phyloP scores from a whole-genome alignment of 345 rosid species.

The Salix arbutifolia region DNA sequence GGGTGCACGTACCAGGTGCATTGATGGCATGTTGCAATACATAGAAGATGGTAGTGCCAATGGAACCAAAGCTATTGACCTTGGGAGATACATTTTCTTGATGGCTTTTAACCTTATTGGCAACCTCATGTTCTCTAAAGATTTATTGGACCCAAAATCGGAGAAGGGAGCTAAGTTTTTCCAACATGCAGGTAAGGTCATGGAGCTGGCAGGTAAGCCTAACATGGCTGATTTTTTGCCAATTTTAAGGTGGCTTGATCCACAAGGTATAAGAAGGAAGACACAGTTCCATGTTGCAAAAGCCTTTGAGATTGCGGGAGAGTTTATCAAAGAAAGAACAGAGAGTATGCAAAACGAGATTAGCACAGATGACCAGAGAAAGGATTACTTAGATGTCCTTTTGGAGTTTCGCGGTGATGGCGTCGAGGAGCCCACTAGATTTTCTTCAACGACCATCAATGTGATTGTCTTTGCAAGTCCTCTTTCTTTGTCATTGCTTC shows the following conservation, averaged over 20 bases:
- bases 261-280: conserved; percentile 63
- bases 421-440: conserved; percentile 36
- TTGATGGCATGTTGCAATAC: conserved; percentile 48
- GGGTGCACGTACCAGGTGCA: conserved; percentile 42
- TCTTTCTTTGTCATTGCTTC: neutral
- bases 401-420: conserved; percentile 70
- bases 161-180: conserved; percentile 56
- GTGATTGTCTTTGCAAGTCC: conserved; percentile 64
- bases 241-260: conserved; percentile 55
- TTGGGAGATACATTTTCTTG: conserved; percentile 61
- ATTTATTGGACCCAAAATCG: conserved; percentile 55
- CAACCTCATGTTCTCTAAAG: conserved; percentile 62
- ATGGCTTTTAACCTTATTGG: conserved; percentile 72
- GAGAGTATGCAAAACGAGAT: conserved; percentile 14
- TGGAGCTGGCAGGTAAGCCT: conserved; percentile 76
- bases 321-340: conserved; percentile 54
- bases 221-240: conserved; percentile 77
- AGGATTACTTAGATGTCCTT: conserved; percentile 71
- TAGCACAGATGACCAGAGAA: conserved; percentile 16
- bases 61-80: conserved; percentile 44
- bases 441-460: conserved; percentile 58
- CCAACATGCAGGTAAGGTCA: conserved; percentile 63
- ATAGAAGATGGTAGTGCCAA: conserved; percentile 39
- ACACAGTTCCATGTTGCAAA: conserved; percentile 56
- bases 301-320: conserved; percentile 58